phyloP scores from a whole-genome alignment of 2,329 filamentous ascomycete species.

The Talaromyces atroroseus region DNA sequence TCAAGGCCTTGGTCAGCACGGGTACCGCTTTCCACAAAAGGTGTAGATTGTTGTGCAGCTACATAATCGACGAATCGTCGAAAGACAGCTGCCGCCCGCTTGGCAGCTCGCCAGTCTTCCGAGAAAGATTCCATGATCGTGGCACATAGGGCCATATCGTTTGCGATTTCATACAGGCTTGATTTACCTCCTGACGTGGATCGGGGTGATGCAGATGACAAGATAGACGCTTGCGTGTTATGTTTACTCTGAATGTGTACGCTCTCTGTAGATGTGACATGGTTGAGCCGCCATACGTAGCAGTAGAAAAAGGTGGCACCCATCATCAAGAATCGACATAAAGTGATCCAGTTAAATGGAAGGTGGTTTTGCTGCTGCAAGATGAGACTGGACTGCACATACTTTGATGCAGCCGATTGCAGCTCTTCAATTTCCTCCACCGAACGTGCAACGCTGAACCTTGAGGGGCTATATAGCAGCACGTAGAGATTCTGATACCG shows the following conservation, averaged over 20 bases:
- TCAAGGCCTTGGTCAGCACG: not conserved
- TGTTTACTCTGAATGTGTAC: no score
- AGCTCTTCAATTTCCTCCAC: not conserved
- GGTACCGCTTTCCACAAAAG: not conserved
- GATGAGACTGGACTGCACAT: conserved; percentile 39
- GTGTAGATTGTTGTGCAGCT: not conserved
- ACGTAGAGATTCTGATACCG: conserved; percentile 44
- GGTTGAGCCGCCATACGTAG: not conserved
- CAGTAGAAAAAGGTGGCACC: conserved; percentile 14
- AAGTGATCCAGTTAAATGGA: conserved; percentile 40
- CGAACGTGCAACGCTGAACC: conserved; percentile 33
- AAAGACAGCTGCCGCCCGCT: conserved; percentile 1
- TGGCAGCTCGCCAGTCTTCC: conserved; percentile 1
- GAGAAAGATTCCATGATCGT: conserved; percentile 3
- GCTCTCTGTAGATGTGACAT: not conserved
- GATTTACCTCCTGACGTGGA: not conserved
- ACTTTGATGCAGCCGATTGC: conserved; percentile 29
- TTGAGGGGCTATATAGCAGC: conserved; percentile 40
- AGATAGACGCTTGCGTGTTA: not conserved
- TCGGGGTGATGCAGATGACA: not conserved
- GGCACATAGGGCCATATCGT: not conserved
- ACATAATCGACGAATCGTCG: not conserved
- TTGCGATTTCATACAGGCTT: not conserved
- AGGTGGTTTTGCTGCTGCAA: conserved; percentile 42
- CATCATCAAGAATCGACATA: conserved; percentile 28